Base-by-base conservation (phyloP, 805 yeast species). In the Kodamaea restingae region DNA sequence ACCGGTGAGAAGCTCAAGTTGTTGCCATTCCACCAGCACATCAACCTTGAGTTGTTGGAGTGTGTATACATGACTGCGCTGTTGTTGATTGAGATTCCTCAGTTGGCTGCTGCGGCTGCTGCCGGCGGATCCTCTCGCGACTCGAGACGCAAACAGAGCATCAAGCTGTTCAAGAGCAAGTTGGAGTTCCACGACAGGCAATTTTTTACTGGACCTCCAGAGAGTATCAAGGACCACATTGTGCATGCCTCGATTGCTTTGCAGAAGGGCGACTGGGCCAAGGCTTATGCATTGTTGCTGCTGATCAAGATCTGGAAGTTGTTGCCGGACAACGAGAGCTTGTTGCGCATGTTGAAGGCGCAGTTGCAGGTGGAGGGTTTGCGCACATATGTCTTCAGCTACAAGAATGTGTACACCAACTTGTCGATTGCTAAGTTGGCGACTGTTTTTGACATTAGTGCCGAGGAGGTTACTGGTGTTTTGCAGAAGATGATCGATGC, bases 21-120 rank as follows among this genome's bases (percentile, higher is more conserved):
- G 60, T 73, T 93, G 60, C 99, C 99, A 43, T 93, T 84, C 83
- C 98, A 93, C 69, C 88, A 88, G 85, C 99, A 93, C 68, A 91
- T 93, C 63, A 93, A 93, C 67, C 72, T 91, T 53, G 98, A 95
- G 71, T 78, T 93, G 55, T 75, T 93, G 49, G 98, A 93, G 67
- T 84, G 95, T 60, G 95, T 87, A 35, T 91, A 84, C 74, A 78
- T 88, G 72, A 93, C 98, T 9, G 74, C 87, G 42, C 86, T 95
- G 21, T 71, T 93, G 65, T 76, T 93, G 58, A 78, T 87, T 50
- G 98, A 95, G 71, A 81, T 93, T 44, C 98, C 99, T 26, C 80
- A 78, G 56, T 78, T 88, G 53, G 72, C 71, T 70, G 95, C 95
- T 20, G 42, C 42, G 15, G 72, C 71, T 71, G 42, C 42, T n/a